phyloP scores from a whole-genome alignment of 2,329 filamentous ascomycete species.

The Gyromitra esculenta region DNA sequence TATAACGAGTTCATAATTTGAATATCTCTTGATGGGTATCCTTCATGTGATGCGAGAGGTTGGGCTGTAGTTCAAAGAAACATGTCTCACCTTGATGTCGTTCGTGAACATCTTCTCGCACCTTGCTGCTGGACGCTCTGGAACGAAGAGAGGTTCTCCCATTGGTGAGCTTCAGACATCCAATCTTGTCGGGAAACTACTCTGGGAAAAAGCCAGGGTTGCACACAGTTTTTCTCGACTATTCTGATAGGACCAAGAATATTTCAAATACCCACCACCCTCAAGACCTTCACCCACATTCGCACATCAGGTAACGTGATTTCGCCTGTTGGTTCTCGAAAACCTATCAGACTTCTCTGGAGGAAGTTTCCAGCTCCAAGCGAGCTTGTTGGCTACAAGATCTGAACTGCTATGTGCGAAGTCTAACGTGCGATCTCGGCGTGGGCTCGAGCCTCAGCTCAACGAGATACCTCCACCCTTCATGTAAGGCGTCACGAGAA shows the following conservation, averaged over 20 bases:
- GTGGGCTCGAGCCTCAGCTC: constrained; percentile 17
- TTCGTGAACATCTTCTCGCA: neutral
- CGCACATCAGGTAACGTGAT: constrained; percentile 11
- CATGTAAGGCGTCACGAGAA: constrained; percentile 18
- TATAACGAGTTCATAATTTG: neutral
- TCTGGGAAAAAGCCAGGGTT: neutral
- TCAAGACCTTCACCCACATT: neutral
- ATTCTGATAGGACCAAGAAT: neutral
- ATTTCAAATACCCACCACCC: neutral
- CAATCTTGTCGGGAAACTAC: neutral
- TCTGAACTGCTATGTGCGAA: constrained; percentile 18
- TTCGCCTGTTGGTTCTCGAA: neutral
- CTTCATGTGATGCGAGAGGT: neutral
- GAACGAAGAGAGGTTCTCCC: neutral
- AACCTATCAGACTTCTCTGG: constrained; percentile 4
- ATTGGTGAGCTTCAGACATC: neutral
- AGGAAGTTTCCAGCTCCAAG: neutral
- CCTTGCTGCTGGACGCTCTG: neutral
- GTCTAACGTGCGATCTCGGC: constrained; percentile 35
- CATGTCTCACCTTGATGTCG: neutral
- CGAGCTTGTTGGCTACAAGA: constrained; percentile 4
- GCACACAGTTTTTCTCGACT: neutral
- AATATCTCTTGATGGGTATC: neutral
- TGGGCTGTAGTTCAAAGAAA: neutral
- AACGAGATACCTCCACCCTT: constrained; percentile 9